Evolutionary conservation across 305 asterid species (phyloP), one percentile per base, ranked within the genome.

Genomic region (Rubia tinctorum): DNA sequence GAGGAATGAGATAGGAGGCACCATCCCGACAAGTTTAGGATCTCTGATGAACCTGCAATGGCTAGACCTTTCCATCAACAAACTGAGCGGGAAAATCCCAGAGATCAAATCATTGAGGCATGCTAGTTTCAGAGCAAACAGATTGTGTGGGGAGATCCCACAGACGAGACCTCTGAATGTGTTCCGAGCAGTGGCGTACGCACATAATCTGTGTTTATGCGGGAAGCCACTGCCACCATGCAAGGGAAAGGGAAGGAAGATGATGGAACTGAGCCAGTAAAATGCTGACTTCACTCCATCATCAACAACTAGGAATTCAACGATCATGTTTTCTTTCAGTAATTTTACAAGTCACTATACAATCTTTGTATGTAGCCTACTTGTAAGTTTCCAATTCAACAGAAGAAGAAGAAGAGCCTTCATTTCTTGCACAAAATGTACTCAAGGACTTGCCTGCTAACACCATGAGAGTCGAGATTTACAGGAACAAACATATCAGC

Each of bases 91-190:
- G n/a, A 84, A 75, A 66, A 95, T 95, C 45, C 99, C 99, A 20
- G 83, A 66, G 67, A 86, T 88, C 37, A 75, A 81, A 79, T 77
- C 80, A 39, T 58, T 95, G 27, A 87, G 66, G 47, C 97, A 95
- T 72, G 95, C 89, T 67, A 90, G 84, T 82, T 90, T 95, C 83
- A 84, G 97, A 74, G 91, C 88, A 62, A 95, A 95, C 72, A 84
- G 76, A 80, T 66, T 95, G 79, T 90, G 99, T 63, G 99, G 99
- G 68, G 81, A 75, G 84, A 95, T 95, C 40, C 99, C 99, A n/a
- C 96, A 87, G 56, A 90, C 89, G 42, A 85, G 92, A 66, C 99
- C 99, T 9, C 84, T 77, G 6, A 88, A 88, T 65, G 69, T 89
- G 18, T 95, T 90, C 77, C 92, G 84, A 34, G 83, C 85, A 71